Percentiles rank a stretch among this genome's conserved stretches.
Conservation (phyloP, 345 rosid species). For the Raphanus raphanistrum region DNA sequence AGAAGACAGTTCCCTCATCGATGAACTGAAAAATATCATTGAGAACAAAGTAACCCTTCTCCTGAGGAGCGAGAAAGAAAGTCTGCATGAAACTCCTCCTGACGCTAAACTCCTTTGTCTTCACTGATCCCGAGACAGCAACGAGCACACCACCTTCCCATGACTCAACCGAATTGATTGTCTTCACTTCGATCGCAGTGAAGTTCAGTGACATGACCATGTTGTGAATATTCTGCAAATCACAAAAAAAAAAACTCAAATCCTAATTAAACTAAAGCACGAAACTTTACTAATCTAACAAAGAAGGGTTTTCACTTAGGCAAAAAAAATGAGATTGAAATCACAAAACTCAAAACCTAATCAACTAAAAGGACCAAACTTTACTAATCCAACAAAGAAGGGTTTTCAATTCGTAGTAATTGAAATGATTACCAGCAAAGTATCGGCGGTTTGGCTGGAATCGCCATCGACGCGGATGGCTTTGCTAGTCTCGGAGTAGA, state of each 20-base stretch:
- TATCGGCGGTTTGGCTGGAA: constrained; percentile 58
- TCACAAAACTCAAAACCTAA: not conserved
- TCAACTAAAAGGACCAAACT: constrained; percentile 2
- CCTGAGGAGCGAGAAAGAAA: constrained; percentile 96
- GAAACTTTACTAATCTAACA: constrained; percentile 6
- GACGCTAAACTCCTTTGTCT: constrained; percentile 56
- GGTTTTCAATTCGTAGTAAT: not conserved
- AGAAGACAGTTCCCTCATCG: constrained; percentile 51
- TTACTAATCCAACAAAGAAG: not conserved
- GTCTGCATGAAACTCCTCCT: constrained; percentile 80
- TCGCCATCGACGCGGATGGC: constrained; percentile 84
- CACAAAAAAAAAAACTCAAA: not conserved
- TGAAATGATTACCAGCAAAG: constrained; percentile 59
- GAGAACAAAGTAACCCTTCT: constrained; percentile 84
- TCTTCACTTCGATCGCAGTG: constrained; percentile 90
- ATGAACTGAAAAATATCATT: constrained; percentile 86
- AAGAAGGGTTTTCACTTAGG: not conserved
- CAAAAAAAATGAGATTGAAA: too few species aligned
- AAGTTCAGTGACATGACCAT: constrained; percentile 65
- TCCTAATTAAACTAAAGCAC: not conserved
- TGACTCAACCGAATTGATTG: constrained; percentile 79
- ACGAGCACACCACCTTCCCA: constrained; percentile 87
- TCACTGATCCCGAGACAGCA: constrained; percentile 82
- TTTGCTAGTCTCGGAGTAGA: constrained; percentile 69
- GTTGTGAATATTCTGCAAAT: constrained; percentile 69